Evolutionary conservation across 768 basidiomycete genomes (phyloP), one percentile per base, ranked within the genome.

Genomic region (Tylopilus sp.): DNA sequence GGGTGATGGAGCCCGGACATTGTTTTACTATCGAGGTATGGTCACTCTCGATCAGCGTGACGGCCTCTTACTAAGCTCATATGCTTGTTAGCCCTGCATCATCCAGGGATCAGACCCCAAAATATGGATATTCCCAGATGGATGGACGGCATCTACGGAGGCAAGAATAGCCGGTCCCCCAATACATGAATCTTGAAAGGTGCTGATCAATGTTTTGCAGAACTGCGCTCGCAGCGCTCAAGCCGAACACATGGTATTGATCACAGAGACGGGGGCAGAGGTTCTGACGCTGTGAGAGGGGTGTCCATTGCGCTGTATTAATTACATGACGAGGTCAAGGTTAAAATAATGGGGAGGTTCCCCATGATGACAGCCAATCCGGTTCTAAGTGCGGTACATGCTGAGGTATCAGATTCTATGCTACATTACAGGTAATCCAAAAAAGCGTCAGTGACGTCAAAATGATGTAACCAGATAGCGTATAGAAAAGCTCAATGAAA

Each of bases 131-230:
- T 95, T 90, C 67, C 89, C 89, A 2, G 94, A 95, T 63, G 91
- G 89, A 22, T 95, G 94, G 94, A 93, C 91, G 3, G 83, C 87
- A n/a, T 88, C 88, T 0, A 93, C 92, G 0, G 84, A 88, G 74
- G 93, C 83, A 62, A 48, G 80, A 40, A n/a, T 17, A 39, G 2
- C 15, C 13, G 2, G 25, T 23, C 49, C 15, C 51, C 26, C 6
- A 28, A 26, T 40, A 11, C 15, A 18, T 28, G 23, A n/a, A 33
- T 44, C 23, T 30, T 17, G 10, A 26, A 8, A 17, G n/a, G n/a
- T 0, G 13, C 41, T 59, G 33, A 61, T 28, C n/a, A 3, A 3
- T 23, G 44, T 20, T 41, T 26, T 8, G 26, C 52, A 92, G 89
- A 86, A 85, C 50, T 88, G 89, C 44, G 88, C 87, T 1, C 77